Evolutionary conservation across 208 protist species (phyloP), one percentile per base, ranked within the genome.

Genomic region (Balamuthia mandrillaris): DNA sequence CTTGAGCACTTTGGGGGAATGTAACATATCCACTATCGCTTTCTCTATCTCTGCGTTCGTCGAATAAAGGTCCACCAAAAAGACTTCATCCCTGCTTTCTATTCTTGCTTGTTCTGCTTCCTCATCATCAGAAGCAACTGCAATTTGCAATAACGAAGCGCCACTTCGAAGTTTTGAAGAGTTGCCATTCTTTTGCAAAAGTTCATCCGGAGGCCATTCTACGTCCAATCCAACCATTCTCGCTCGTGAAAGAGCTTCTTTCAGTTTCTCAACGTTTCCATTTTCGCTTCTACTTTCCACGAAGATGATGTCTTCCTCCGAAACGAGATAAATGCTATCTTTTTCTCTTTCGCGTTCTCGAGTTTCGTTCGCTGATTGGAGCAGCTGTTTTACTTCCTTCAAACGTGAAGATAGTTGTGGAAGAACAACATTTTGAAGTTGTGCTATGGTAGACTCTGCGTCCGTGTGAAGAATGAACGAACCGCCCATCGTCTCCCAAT

Each of bases 401-500:
- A 68, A 24, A 14, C 29, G 60, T 14, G 21, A 14, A 14, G 18
- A 35, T 35, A 68, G 24, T 18, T 68, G 12, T 3, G 70, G 70
- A 18, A 79, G 70, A 18, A 54, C 33, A 27, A 24, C 27, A n/a
- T n/a, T n/a, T 31, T 60, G 42, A 2, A 79, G 49, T 31, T 61
- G 42, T 9, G 44, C 42, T 3, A 79, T 18, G 3, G 70, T 79
- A 18, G 70, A 61, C 27, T 18, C 42, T 47, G 29, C 33, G 27
- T 58, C 70, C 4, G 39, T 79, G 70, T 79, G 70, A 27, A 79
- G 70, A 16, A 79, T 31, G 44, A 79, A 79, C 6, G 44, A 4
- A 16, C 70, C 70, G 24, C 70, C 70, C 70, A 79, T 79, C 21
- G n/a, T 9, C 21, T 79, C 70, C 70, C 70, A 79, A 4, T 79